These are phyloP conservation scores for Auricularia cornea DNA, from an alignment of 768 basidiomycete species.

Conservation along the genomic window DNA sequence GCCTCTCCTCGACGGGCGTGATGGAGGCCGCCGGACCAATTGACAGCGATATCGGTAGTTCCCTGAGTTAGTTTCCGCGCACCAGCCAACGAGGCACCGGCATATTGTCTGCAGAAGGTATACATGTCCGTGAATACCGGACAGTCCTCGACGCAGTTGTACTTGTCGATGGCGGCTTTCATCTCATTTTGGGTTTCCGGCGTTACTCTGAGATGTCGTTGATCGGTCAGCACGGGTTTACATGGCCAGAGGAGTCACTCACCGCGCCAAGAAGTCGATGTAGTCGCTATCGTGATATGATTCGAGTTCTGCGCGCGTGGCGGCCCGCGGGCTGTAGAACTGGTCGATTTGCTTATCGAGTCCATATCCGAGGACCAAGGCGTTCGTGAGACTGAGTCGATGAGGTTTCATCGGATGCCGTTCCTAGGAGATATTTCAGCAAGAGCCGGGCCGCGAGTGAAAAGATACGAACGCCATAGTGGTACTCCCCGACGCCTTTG, in stretches of 20 bases:
- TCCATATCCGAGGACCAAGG: conserved; percentile 92
- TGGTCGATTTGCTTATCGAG: conserved; percentile 91
- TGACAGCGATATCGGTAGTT: conserved; percentile 91
- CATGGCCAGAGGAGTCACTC: conserved; percentile 17
- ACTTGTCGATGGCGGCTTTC: conserved; percentile 70
- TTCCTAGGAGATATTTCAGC: conserved; percentile 47
- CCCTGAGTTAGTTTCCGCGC: conserved; percentile 82
- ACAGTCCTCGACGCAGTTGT: conserved; percentile 96
- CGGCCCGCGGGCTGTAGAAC: conserved; percentile 81
- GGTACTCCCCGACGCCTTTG: conserved; percentile 86
- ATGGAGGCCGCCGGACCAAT: conserved; percentile 98
- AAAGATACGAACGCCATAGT: conserved; percentile 67
- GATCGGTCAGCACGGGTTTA: neutral
- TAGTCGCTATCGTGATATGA: conserved; percentile 93
- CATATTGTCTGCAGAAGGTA: conserved; percentile 89
- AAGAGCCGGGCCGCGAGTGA: neutral
- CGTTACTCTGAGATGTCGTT: conserved; percentile 54
- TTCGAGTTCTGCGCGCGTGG: conserved; percentile 83
- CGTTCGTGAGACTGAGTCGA: conserved; percentile 89
- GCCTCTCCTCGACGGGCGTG: conserved; percentile 98
- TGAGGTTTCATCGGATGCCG: conserved; percentile 99
- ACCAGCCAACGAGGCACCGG: conserved; percentile 85
- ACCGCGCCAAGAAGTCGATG: conserved; percentile 91
- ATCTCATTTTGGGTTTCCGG: conserved; percentile 64
- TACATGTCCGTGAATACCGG: conserved; percentile 94